A percentile compares a stretch with the other conserved stretches of the same genome.
Evolutionary conservation across 164 flowering plant genomes (phyloP).

Genomic region (Vitis cinerea): DNA sequence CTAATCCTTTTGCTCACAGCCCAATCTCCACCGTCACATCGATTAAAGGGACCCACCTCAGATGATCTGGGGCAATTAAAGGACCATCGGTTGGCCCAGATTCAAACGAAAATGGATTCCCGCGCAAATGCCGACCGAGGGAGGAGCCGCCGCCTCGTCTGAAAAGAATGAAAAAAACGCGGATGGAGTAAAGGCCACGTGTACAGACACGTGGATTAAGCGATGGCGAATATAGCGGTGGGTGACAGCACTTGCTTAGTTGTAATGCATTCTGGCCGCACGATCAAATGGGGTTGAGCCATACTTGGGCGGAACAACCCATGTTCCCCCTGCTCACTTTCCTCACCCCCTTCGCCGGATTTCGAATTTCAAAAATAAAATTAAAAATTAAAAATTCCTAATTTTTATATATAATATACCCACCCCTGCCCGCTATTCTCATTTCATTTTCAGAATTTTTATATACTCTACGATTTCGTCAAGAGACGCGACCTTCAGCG

Average conservation of each 20-base stretch:
- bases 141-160: conserved; percentile 18
- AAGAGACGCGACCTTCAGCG: no score
- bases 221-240: neutral
- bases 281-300: conserved; percentile 1
- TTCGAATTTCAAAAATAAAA: neutral
- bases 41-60: no score
- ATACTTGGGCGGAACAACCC: neutral
- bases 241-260: conserved; percentile 13
- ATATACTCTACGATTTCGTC: no score
- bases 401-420: no score
- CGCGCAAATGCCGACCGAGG: conserved; percentile 20
- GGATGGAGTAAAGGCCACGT: conserved; percentile 5
- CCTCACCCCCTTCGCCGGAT: neutral
- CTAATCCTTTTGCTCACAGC: no score
- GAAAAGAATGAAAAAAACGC: neutral
- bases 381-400: neutral
- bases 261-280: conserved; percentile 12
- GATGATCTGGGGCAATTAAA: no score
- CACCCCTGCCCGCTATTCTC: no score
- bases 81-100: neutral
- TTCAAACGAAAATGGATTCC: conserved; percentile 9
- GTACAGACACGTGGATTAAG: neutral
- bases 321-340: neutral
- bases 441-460: no score
- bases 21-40: no score